phyloP scores from a whole-genome alignment of 805 yeast species.

The Cyberlindnera suaveolens region DNA sequence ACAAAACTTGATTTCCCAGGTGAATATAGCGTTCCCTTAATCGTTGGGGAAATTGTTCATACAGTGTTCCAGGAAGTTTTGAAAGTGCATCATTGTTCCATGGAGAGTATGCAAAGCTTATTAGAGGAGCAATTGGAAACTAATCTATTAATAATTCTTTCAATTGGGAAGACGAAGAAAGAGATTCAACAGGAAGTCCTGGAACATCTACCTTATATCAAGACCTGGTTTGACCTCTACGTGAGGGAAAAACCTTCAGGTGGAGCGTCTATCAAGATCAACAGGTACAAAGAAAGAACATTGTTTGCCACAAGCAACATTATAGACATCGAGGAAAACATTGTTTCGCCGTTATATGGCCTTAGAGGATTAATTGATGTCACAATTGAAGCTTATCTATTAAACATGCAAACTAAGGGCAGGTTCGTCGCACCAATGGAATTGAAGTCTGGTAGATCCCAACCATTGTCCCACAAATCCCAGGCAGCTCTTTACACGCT shows the following conservation, averaged over 20 bases:
- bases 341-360: constrained; percentile 90
- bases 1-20: constrained; percentile 56
- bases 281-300: constrained; percentile 29
- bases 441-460: constrained; percentile 72
- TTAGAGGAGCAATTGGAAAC: constrained; percentile 37
- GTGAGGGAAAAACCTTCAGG: constrained; percentile 27
- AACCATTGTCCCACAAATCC: constrained; percentile 68
- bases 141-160: constrained; percentile 44
- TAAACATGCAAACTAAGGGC: constrained; percentile 30
- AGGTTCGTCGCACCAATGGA: constrained; percentile 72
- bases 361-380: constrained; percentile 87
- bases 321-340: constrained; percentile 82
- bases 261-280: constrained; percentile 17
- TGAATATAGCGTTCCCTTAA: constrained; percentile 53
- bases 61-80: constrained; percentile 52
- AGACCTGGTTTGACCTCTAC: constrained; percentile 46
- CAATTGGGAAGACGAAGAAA: constrained; percentile 45
- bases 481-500: constrained; percentile 82
- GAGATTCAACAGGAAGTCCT: constrained; percentile 37
- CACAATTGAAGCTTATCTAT: constrained; percentile 57
- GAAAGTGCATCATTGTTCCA: constrained; percentile 26
- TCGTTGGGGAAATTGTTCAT: constrained; percentile 83
- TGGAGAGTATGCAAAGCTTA: constrained; percentile 24
- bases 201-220: constrained; percentile 45
- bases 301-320: constrained; percentile 54